A percentile compares a stretch with the other conserved stretches of the same genome.
phyloP scores from a whole-genome alignment of 768 basidiomycete species.

The Sistotremastrum suecicum region DNA sequence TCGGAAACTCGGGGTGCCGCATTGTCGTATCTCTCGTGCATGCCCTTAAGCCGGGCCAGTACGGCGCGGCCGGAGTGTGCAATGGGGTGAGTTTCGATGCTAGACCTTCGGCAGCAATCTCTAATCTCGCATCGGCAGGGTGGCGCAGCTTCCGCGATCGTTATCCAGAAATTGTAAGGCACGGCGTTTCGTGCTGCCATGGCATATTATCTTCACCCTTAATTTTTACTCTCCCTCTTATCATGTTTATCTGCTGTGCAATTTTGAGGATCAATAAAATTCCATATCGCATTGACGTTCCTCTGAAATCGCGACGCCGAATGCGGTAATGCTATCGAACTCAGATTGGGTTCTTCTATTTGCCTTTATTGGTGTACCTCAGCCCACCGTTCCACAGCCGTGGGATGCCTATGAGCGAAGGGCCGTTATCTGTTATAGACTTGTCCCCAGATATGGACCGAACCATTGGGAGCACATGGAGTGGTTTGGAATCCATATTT shows the following conservation, averaged over 20 bases:
- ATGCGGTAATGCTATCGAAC: too few species aligned
- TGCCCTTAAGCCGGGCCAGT: slow-evolving; percentile 82
- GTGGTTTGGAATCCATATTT: too few species aligned
- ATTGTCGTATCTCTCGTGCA: slow-evolving; percentile 90
- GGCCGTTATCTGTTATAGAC: too few species aligned
- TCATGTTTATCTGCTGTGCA: slow-evolving; percentile 1
- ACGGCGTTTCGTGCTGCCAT: not conserved
- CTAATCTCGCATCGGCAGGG: slow-evolving; percentile 36
- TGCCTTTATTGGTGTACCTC: too few species aligned
- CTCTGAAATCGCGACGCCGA: too few species aligned
- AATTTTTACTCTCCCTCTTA: slow-evolving; percentile 7
- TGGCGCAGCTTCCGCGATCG: slow-evolving; percentile 82
- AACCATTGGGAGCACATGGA: too few species aligned
- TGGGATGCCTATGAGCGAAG: too few species aligned
- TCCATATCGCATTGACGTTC: not conserved
- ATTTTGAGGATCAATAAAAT: slow-evolving; percentile 8
- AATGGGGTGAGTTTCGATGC: slow-evolving; percentile 61
- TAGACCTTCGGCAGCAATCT: slow-evolving; percentile 1
- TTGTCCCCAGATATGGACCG: too few species aligned
- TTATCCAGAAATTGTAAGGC: slow-evolving; percentile 71
- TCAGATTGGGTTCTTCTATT: too few species aligned
- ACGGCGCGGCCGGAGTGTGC: slow-evolving; percentile 93
- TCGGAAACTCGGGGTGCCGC: slow-evolving; percentile 90
- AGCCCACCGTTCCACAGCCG: too few species aligned
- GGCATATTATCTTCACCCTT: slow-evolving; percentile 4